Conservation (phyloP, 2,329 filamentous ascomycete species). For the Harringtonia aguacate region DNA sequence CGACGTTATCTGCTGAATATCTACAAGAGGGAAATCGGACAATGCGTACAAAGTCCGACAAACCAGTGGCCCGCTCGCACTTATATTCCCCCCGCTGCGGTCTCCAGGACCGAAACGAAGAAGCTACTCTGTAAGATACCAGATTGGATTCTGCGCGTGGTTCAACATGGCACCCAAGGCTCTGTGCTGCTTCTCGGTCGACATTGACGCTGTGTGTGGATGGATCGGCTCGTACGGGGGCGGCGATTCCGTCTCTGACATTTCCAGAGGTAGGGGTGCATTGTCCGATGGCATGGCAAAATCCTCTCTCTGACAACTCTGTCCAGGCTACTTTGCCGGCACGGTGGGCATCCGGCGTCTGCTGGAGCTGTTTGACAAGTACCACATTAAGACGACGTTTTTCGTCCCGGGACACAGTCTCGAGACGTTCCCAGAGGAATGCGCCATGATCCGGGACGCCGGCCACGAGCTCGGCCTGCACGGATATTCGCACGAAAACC, state of each 20-base stretch:
- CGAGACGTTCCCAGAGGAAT: conserved; percentile 37
- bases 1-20: too few relatives aligned
- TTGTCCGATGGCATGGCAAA: too few relatives aligned
- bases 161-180: too few relatives aligned
- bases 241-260: conserved; percentile 61
- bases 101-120: too few relatives aligned
- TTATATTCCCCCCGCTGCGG: too few relatives aligned
- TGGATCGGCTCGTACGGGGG: conserved; percentile 69
- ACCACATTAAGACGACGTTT: conserved; percentile 56
- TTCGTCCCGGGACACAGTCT: conserved; percentile 39
- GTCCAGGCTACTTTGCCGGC: conserved; percentile 48
- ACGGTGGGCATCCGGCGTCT: conserved; percentile 55
- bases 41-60: too few relatives aligned
- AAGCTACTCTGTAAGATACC: too few relatives aligned
- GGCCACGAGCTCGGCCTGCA: conserved; percentile 40
- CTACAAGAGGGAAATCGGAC: too few relatives aligned
- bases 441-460: conserved; percentile 31
- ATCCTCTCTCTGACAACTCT: background rate
- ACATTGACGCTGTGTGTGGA: conserved; percentile 66
- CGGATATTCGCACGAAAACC: conserved; percentile 23
- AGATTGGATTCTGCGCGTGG: too few relatives aligned
- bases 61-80: too few relatives aligned
- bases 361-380: conserved; percentile 61
- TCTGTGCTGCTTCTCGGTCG: conserved; percentile 54
- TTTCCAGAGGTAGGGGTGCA: conserved; percentile 46